Conservation (phyloP, 75 land plant species). For the Picea glauca region DNA sequence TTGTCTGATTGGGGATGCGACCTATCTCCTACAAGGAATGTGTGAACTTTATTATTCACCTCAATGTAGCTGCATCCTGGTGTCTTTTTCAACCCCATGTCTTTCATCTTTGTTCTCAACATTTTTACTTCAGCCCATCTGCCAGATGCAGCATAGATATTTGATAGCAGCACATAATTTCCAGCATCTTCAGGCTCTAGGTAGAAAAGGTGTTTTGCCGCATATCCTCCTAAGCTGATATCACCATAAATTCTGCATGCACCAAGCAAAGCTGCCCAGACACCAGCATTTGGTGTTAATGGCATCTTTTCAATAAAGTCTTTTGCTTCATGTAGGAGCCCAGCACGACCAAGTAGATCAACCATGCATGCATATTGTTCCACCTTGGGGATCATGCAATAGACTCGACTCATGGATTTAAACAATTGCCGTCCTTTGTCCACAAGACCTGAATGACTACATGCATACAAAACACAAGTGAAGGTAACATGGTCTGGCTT, state of each 20-base stretch:
- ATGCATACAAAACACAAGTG: conserved; percentile 14
- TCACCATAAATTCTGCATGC: neutral
- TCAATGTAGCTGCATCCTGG: conserved; percentile 20
- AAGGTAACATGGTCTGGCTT: conserved; percentile 15
- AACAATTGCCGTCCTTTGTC: conserved; percentile 3
- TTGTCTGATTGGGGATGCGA: conserved; percentile 7
- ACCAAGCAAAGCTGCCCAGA: conserved; percentile 5
- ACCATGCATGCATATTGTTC: conserved; percentile 35
- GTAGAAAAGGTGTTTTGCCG: neutral
- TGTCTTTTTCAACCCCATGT: conserved; percentile 8
- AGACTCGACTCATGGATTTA: neutral
- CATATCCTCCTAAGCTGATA: neutral
- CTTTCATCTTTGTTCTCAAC: conserved; percentile 16
- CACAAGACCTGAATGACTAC: conserved; percentile 6
- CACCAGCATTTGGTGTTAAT: neutral
- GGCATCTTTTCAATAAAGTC: conserved; percentile 25
- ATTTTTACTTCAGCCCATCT: conserved; percentile 16
- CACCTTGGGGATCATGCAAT: neutral
- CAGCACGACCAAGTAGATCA: conserved; percentile 24
- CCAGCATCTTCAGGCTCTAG: neutral
- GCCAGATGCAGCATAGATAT: conserved; percentile 22
- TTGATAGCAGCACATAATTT: conserved; percentile 13
- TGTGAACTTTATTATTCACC: conserved; percentile 11
- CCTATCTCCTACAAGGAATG: conserved; percentile 5
- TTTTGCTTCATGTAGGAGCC: conserved; percentile 23